A percentile compares a stretch with the other conserved stretches of the same genome.
These are phyloP conservation scores for Lipomyces sp. DNA, from an alignment of 805 yeast species.

Conservation along the genomic window DNA sequence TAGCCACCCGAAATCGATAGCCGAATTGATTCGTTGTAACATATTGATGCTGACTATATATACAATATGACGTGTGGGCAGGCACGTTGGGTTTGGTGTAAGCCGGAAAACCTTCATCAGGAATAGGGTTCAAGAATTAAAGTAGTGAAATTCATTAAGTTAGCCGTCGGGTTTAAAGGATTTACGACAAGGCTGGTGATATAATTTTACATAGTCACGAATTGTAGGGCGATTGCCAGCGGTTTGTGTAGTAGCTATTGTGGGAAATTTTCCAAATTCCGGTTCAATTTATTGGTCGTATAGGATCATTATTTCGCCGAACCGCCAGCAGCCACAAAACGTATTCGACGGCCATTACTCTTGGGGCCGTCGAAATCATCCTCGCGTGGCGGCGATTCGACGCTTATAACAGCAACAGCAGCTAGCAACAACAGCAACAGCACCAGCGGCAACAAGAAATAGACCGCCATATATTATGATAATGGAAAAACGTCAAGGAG, in stretches of 20 bases:
- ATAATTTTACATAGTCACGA: neutral
- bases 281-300: neutral
- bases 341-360: neutral
- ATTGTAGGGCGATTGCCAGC: neutral
- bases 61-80: no score
- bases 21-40: no score
- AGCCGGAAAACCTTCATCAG: no score
- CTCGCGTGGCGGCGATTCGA: neutral
- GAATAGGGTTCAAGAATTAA: no score
- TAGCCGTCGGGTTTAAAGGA: no score
- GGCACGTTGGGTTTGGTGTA: no score
- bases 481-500: neutral
- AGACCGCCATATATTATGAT: neutral
- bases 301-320: neutral
- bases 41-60: no score
- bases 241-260: neutral
- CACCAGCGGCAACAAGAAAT: no score
- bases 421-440: no score
- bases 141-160: no score
- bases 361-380: neutral
- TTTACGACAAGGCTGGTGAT: neutral
- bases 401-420: no score
- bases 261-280: neutral
- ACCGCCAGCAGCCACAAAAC: neutral
- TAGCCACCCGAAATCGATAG: no score